Evolutionary conservation across 148 eudicot genomes (phyloP).

Genomic region (Vaccinium macrocarpon): DNA sequence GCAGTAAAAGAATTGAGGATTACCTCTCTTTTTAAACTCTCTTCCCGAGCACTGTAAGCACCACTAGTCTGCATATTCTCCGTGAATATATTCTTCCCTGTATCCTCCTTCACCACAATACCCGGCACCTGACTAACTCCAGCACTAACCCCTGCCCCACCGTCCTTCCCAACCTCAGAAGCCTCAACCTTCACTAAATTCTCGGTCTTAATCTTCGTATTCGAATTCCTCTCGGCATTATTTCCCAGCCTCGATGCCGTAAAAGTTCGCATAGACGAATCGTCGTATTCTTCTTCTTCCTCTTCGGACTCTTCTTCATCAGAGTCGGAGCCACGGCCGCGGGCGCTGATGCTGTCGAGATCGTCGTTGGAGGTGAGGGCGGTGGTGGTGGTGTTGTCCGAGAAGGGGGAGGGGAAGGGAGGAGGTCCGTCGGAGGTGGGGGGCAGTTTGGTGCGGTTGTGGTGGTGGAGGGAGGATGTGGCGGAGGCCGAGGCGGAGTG

Average conservation of each 20-base stretch:
- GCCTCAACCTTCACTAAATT: constrained; percentile 64
- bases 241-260: constrained; percentile 69
- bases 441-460: constrained; percentile 47
- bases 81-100: constrained; percentile 66
- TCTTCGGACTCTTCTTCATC: constrained; percentile 62
- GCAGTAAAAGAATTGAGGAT: not conserved
- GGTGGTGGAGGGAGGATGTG: constrained; percentile 77
- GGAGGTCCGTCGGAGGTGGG: constrained; percentile 54
- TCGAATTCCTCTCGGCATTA: constrained; percentile 43
- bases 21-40: constrained; percentile 88
- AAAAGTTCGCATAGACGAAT: constrained; percentile 69
- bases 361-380: constrained; percentile 67
- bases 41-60: constrained; percentile 95
- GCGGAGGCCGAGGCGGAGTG: constrained; percentile 87
- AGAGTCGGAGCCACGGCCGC: constrained; percentile 65
- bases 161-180: constrained; percentile 54
- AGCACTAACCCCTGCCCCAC: constrained; percentile 27
- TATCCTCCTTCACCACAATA: constrained; percentile 59
- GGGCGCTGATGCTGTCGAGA: constrained; percentile 78
- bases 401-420: constrained; percentile 60
- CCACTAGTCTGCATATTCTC: constrained; percentile 93
- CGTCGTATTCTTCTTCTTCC: constrained; percentile 64
- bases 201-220: constrained; percentile 60
- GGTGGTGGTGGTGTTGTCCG: constrained; percentile 58
- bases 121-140: constrained; percentile 30